Evolutionary conservation across 352 stramenopile species (phyloP).

Genomic region (Pythium chondricola): DNA sequence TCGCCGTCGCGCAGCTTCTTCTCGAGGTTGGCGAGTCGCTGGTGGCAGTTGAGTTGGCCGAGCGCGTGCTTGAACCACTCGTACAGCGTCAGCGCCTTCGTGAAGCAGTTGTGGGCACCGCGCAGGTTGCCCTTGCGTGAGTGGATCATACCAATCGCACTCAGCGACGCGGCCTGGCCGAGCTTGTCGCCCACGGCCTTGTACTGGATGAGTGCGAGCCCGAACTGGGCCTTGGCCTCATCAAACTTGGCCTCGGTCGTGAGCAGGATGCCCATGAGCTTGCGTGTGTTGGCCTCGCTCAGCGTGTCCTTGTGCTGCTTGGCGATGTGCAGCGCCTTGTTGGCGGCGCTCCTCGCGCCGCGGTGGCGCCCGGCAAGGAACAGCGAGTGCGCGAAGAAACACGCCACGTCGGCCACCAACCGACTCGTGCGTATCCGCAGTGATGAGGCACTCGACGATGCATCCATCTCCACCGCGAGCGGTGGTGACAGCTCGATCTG

Average conservation of each 20-base stretch:
- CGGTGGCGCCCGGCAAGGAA: conserved; percentile 70
- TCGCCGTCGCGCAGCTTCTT: conserved; percentile 77
- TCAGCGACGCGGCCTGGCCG: conserved; percentile 65
- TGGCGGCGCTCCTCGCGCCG: conserved; percentile 63
- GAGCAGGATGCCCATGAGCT: conserved; percentile 72
- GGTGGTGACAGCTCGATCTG: neutral
- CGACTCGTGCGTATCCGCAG: conserved; percentile 41
- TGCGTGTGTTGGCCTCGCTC: conserved; percentile 63
- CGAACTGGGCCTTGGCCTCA: conserved; percentile 76
- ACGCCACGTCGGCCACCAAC: conserved; percentile 63
- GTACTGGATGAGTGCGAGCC: conserved; percentile 67
- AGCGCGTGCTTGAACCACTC: conserved; percentile 81
- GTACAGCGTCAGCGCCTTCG: conserved; percentile 70
- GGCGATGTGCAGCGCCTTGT: conserved; percentile 67
- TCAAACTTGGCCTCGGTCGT: conserved; percentile 83
- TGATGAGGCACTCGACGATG: too few relatives aligned
- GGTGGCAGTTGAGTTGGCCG: conserved; percentile 74
- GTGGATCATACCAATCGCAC: conserved; percentile 77
- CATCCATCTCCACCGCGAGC: too few relatives aligned
- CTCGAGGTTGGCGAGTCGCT: conserved; percentile 75
- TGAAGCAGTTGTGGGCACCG: conserved; percentile 74
- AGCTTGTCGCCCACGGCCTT: conserved; percentile 71
- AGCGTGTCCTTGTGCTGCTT: conserved; percentile 68
- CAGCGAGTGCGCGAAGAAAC: conserved; percentile 65
- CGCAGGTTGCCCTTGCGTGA: conserved; percentile 73